These are phyloP conservation scores for Trichoderma citrinoviride DNA, from an alignment of 2,329 filamentous ascomycete genomes.

Conservation along the genomic window DNA sequence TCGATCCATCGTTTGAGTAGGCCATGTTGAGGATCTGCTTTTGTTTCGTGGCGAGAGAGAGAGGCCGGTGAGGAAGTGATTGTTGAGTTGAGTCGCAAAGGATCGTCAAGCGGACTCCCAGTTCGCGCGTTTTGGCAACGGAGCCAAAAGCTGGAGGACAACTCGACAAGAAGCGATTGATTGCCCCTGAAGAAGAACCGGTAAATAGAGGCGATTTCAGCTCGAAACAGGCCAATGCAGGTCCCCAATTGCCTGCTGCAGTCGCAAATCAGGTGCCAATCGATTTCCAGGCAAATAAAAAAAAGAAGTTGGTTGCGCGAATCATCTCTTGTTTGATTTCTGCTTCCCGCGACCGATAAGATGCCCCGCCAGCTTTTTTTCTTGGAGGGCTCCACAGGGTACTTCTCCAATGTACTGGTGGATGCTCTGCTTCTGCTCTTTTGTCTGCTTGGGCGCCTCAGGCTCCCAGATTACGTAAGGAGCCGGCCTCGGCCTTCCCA, in stretches of 20 bases:
- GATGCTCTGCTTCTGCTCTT: too few species aligned
- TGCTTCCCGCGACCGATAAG: slow-evolving; percentile 7
- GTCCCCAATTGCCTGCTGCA: slow-evolving; percentile 9
- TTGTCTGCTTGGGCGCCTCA: slow-evolving; percentile 30
- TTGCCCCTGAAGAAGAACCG: not conserved
- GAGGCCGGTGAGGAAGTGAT: not conserved
- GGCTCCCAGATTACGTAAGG: slow-evolving; percentile 31
- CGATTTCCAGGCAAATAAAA: not conserved
- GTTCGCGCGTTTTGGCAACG: slow-evolving; percentile 5
- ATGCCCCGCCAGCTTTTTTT: slow-evolving; percentile 21
- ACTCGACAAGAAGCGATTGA: not conserved
- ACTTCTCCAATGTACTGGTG: not conserved
- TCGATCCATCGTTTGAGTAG: slow-evolving; percentile 42
- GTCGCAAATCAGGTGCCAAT: slow-evolving; percentile 6
- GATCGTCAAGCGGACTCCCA: not conserved
- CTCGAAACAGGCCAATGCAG: slow-evolving; percentile 8
- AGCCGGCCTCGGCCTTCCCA: slow-evolving; percentile 36
- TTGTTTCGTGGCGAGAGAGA: slow-evolving; percentile 11
- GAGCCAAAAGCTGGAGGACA: not conserved
- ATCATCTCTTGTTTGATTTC: slow-evolving; percentile 15
- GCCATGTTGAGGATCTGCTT: slow-evolving; percentile 37
- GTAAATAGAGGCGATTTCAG: not conserved
- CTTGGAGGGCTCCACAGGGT: slow-evolving; percentile 11
- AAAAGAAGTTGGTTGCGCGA: slow-evolving; percentile 11
- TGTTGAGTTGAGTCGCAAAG: not conserved